A percentile compares a stretch with the other conserved stretches of the same genome.
phyloP scores from a whole-genome alignment of 2,329 filamentous ascomycete species.

The Microsporum audouinii region DNA sequence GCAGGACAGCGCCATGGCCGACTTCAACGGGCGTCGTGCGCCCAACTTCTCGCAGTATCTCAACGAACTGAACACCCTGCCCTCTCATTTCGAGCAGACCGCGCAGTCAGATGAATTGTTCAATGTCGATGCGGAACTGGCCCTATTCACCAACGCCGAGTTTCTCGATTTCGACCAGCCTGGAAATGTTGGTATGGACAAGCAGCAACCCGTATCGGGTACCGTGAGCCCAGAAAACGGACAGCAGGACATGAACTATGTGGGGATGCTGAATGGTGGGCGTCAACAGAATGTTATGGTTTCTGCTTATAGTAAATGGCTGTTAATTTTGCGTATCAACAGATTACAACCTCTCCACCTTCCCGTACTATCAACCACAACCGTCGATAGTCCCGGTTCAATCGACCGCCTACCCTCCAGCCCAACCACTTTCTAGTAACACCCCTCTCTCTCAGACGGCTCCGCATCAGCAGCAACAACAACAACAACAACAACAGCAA shows the following conservation, averaged over 20 bases:
- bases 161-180: conserved; percentile 64
- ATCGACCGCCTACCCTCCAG: conserved; percentile 3
- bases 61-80: conserved; percentile 66
- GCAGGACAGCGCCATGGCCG: conserved; percentile 46
- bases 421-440: not conserved
- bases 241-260: conserved; percentile 28
- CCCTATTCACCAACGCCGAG: conserved; percentile 69
- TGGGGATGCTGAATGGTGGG: conserved; percentile 35
- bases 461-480: not conserved
- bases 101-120: conserved; percentile 46
- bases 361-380: conserved; percentile 10
- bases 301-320: not conserved
- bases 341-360: conserved; percentile 15
- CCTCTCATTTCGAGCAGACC: conserved; percentile 52
- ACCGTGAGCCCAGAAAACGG: conserved; percentile 15
- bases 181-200: conserved; percentile 23
- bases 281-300: not conserved
- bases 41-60: conserved; percentile 87
- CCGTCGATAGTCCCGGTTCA: conserved; percentile 10
- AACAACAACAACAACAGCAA: not conserved
- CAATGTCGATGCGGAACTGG: conserved; percentile 59
- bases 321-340: not conserved
- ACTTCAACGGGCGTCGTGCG: conserved; percentile 62
- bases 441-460: not conserved
- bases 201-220: conserved; percentile 10